These are phyloP conservation scores for Solanum etuberosum DNA, from an alignment of 257 asterid species.

Conservation along the genomic window DNA sequence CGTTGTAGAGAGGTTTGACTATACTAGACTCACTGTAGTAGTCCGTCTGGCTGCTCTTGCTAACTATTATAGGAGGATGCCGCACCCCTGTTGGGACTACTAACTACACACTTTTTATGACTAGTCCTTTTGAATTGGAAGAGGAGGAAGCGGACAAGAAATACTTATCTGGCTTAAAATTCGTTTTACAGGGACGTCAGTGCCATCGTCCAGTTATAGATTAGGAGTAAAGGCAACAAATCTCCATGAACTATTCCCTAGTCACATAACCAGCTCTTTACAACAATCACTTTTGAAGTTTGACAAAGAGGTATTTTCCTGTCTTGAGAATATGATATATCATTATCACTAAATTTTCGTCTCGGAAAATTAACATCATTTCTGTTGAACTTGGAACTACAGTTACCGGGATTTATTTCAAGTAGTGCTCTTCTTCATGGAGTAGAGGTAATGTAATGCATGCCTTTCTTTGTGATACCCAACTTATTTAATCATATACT, in stretches of 20 bases:
- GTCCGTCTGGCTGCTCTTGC: neutral
- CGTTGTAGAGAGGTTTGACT: neutral
- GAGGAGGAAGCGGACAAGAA: neutral
- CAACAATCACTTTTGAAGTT: conserved; percentile 61
- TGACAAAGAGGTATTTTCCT: conserved; percentile 55
- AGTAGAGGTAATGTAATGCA: conserved; percentile 9
- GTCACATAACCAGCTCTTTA: conserved; percentile 57
- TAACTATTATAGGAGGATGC: neutral
- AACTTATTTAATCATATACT: neutral
- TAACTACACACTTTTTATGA: neutral
- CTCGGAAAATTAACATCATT: neutral
- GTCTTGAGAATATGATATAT: neutral
- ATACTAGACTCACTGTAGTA: neutral
- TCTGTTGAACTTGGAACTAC: conserved; percentile 12
- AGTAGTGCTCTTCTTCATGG: conserved; percentile 78
- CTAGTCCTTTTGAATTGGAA: neutral
- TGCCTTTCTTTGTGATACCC: neutral
- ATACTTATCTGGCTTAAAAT: conserved; percentile 6
- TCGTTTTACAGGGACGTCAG: conserved; percentile 37
- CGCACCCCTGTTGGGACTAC: too few relatives aligned
- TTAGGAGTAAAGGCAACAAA: conserved; percentile 77
- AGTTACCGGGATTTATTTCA: conserved; percentile 80
- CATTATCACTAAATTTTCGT: neutral
- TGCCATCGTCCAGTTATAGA: conserved; percentile 89
- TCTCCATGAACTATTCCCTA: conserved; percentile 72